Evolutionary conservation across 768 basidiomycete species (phyloP), one percentile per base, ranked within the genome.

Genomic region (Agaricus blazei): DNA sequence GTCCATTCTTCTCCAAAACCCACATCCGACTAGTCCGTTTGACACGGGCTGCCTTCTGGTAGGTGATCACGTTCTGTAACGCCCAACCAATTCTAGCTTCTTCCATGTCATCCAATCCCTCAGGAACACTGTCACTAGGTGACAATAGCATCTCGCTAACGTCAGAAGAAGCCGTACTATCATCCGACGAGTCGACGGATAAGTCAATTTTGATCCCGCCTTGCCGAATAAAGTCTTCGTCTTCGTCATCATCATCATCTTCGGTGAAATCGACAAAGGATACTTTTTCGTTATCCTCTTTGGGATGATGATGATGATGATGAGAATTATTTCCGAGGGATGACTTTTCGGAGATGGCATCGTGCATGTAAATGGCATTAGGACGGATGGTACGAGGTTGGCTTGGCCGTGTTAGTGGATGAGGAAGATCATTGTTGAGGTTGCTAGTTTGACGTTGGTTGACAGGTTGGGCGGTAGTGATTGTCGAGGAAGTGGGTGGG

Each of bases 1-100:
- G n/a, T 15, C 49, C 58, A 28, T 59, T 55, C 53, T 47, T 55
- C 48, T 51, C 58, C 24, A 50, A n/a, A 23, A 51, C 49, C 58
- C 58, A 59, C 48, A 36, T 55, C 1, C 51, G 42, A 37, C 53
- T 55, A 12, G 47, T 48, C 23, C 54, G 46, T 42, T 55, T 55
- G 15, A 55, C 47, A 42, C 47, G 47, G 26, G 47, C 48, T 26
- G 46, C 54, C 54, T 15, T 31, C 19, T 49, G 28, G 19, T 55
- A 55, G 12, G 47, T 55, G 19, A 55, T 42, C 15, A 55, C 54
- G 11, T 48, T 48, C 47, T 48, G 54, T 28, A 48, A 47, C 31
- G 47, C 54, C 54, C 46, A 48, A 11, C 54, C 48, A 42, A 55
- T 55, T 29, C 41, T 38, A 15, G 46, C 54, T 19, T 55, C 54